Evolutionary conservation across 2,329 filamentous ascomycete species (phyloP), one percentile per base, ranked within the genome.

Genomic region (Tothia fuscella): DNA sequence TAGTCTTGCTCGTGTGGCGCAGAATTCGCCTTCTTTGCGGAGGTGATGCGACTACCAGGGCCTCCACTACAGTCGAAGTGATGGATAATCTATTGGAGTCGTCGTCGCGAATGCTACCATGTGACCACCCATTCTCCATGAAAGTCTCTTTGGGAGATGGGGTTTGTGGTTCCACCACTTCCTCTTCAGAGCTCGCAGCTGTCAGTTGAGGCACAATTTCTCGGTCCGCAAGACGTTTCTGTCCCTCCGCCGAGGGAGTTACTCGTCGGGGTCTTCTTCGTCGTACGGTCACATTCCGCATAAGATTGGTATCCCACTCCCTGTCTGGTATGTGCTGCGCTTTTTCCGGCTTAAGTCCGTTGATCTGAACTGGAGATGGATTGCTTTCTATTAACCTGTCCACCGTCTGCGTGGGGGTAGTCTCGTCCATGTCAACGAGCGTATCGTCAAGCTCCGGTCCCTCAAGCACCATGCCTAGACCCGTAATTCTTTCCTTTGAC

Each of bases 1-100:
- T 54, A 45, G 70, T 70, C 54, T 69, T 74, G 34, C 65, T 67
- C 5, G 66, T 67, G 51, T 76, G 72, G 38, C 73, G 67, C 38
- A 76, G 55, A 1, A 62, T 66, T 30, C 58, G 60, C 40, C 55
- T 61, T 28, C 62, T 57, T 46, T 61, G 63, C 29, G 63, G 66
- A 3, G 68, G 65, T 13, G 64, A 63, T 14, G 70, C 62, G 33
- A 75, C 64, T 22, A 76, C 70, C 51, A 72, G 62, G 10, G 69
- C 72, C 56, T 74, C 62, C 6, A 65, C 70, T 13, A 76, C 60
- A 0, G 71, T 72, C 17, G 73, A 76, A 3, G 66, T 55, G 13
- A 54, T 63, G 12, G 73, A 76, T 16, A 66, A 56, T 32, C 72
- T 64, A 47, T 62, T 62, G 28, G 51, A 51, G 26, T 57, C 56